Base-by-base conservation (phyloP, 2,329 filamentous ascomycete genomes). In the Claviceps citrina region DNA sequence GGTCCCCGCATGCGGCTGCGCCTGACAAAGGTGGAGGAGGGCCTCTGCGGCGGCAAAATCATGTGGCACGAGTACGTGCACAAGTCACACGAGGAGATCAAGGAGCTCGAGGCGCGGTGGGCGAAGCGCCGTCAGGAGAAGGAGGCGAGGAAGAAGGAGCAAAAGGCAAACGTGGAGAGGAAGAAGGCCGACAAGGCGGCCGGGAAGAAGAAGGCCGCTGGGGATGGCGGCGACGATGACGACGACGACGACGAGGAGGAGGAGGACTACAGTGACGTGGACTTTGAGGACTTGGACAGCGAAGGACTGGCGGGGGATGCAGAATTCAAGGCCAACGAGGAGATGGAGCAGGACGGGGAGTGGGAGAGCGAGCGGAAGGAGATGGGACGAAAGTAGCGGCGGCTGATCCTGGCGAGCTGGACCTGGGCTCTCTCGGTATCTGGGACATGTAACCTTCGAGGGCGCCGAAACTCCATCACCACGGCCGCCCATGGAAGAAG, bases 1-100 rank as follows among this genome's bases (percentile, higher is more conserved):
- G 91, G 91, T 0, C 91, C 91, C 1, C 76, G 91, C 40, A 80
- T 98, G 81, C 81, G 76, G 44, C 65, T 98, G 31, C 77, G 89
- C 25, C 67, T 98, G 62, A 87, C 85, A 41, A 98, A 98, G 65
- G 87, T 98, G 4, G 91, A 98, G 56, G 91, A 98, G 51, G 91
- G 89, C 1, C 62, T 96, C 6, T 95, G 86, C 52, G 72, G 74
- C 20, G 91, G 91, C 37, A 91, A 85, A 57, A 73, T 94, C 42
- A 84, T 98, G 82, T 98, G 91, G 91, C 91, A 98, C 59, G 86
- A 95, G 56, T 93, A 85, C 55, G 78, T 96, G 39, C 75, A 80
- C 56, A 98, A 98, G 70, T 77, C 76, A 6, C 76, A 76, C 50
- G 71, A 75, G 15, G 87, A 98, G 58, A 65, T 85, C 42, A 73